These are phyloP conservation scores for Cryptomeria japonica DNA, from an alignment of 75 land plant genomes.

Conservation along the genomic window DNA sequence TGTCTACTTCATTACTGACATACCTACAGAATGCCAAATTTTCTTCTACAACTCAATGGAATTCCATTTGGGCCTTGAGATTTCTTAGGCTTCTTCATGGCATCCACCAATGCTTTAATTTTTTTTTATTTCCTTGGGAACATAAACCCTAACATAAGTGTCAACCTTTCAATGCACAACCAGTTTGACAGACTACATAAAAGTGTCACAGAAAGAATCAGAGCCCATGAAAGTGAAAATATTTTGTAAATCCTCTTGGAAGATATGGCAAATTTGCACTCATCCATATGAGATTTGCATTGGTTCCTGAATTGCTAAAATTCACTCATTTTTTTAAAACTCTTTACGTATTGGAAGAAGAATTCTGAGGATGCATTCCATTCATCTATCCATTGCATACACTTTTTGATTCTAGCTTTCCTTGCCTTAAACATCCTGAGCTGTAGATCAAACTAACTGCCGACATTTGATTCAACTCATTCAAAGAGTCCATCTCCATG, in stretches of 20 bases:
- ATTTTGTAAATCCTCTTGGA: neutral
- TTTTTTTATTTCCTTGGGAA: neutral
- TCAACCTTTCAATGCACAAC: neutral
- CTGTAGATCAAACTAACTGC: neutral
- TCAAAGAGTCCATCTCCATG: neutral
- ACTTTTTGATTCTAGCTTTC: no score
- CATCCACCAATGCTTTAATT: neutral
- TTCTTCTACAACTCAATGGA: neutral
- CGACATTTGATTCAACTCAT: neutral
- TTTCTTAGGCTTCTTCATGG: neutral
- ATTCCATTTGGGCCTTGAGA: neutral
- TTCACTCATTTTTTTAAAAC: neutral
- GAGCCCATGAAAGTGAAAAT: neutral
- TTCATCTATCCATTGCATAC: no score
- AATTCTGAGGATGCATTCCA: no score
- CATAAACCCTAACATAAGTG: neutral
- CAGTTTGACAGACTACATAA: neutral
- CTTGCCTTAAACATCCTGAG: no score
- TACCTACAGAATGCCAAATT: neutral
- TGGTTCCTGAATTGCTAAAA: neutral
- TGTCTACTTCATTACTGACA: neutral
- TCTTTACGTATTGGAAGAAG: neutral
- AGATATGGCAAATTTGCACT: neutral
- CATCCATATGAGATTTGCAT: neutral
- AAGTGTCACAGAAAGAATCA: neutral